A percentile compares a stretch with the other conserved stretches of the same genome.
Evolutionary conservation across 1,139 yeast genomes (phyloP).

Genomic region (Taphrina pruni): DNA sequence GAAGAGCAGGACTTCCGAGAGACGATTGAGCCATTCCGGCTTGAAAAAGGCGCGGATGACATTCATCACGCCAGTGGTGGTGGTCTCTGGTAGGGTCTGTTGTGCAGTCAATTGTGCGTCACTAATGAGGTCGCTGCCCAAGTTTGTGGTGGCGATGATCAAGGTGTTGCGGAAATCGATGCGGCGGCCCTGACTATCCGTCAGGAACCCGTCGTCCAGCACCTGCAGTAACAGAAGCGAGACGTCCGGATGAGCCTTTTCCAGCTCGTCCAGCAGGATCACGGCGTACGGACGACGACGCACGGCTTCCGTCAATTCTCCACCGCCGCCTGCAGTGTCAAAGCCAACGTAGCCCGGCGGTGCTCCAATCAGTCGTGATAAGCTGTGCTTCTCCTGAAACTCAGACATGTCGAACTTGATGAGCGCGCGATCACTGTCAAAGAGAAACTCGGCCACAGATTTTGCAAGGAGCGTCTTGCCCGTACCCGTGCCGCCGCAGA

Average conservation of each 20-base stretch:
- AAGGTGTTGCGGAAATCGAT: slow-evolving; percentile 93
- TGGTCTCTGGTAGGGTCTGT: slow-evolving; percentile 56
- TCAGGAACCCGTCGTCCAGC: slow-evolving; percentile 88
- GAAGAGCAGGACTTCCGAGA: slow-evolving; percentile 88
- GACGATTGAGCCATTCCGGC: slow-evolving; percentile 91
- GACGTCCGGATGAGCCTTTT: slow-evolving; percentile 94
- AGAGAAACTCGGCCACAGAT: slow-evolving; percentile 85
- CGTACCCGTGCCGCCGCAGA: slow-evolving; percentile 96
- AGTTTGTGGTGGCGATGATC: slow-evolving; percentile 95
- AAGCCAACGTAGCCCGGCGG: slow-evolving; percentile 98
- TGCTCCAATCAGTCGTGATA: slow-evolving; percentile 90
- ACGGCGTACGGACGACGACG: slow-evolving; percentile 94
- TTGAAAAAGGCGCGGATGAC: slow-evolving; percentile 76
- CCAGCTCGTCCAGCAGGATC: slow-evolving; percentile 91
- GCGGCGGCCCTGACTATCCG: slow-evolving; percentile 92
- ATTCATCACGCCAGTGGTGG: slow-evolving; percentile 66
- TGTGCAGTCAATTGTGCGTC: slow-evolving; percentile 53
- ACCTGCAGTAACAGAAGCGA: slow-evolving; percentile 88
- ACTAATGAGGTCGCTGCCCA: slow-evolving; percentile 85
- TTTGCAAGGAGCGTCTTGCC: slow-evolving; percentile 96
- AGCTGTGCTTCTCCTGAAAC: slow-evolving; percentile 91
- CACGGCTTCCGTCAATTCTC: slow-evolving; percentile 94
- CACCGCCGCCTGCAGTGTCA: slow-evolving; percentile 66
- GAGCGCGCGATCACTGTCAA: slow-evolving; percentile 84
- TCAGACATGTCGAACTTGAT: slow-evolving; percentile 97